phyloP scores from a whole-genome alignment of 768 basidiomycete genomes.

The Psilocybe azurescens region DNA sequence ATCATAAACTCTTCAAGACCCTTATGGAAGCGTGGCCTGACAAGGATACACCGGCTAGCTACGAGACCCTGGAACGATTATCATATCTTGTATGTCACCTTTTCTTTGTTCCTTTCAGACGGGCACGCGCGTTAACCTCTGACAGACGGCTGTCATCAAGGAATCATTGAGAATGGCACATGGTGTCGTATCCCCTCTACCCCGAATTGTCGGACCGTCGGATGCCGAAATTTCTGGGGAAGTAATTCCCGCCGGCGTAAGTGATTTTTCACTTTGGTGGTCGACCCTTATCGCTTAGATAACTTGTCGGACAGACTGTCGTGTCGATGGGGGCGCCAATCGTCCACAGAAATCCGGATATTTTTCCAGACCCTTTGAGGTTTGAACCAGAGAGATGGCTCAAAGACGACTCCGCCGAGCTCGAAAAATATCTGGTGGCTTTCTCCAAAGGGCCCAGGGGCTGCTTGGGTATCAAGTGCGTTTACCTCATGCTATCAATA shows the following conservation, averaged over 20 bases:
- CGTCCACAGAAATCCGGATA: conserved; percentile 41
- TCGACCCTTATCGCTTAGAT: too few species aligned
- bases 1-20: conserved; percentile 33
- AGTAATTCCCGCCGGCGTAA: conserved; percentile 43
- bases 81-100: conserved; percentile 47
- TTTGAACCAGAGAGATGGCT: conserved; percentile 53
- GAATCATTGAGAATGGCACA: conserved; percentile 48
- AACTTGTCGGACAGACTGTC: conserved; percentile 34
- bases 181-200: conserved; percentile 42
- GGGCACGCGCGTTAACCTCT: conserved; percentile 5
- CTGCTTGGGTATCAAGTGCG: conserved; percentile 50
- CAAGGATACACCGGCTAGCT: conserved; percentile 30
- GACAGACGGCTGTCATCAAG: conserved; percentile 51
- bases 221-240: conserved; percentile 39
- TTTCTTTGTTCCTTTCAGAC: not conserved
- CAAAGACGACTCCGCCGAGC: conserved; percentile 33
- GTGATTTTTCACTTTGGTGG: conserved; percentile 5
- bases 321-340: conserved; percentile 45
- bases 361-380: conserved; percentile 44
- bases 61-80: conserved; percentile 46
- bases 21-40: conserved; percentile 48
- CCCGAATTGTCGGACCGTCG: conserved; percentile 41
- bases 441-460: conserved; percentile 52
- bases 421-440: conserved; percentile 45
- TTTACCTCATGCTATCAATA: not conserved